These are phyloP conservation scores for Boletus fagicola DNA, from an alignment of 768 basidiomycete species.

Conservation along the genomic window DNA sequence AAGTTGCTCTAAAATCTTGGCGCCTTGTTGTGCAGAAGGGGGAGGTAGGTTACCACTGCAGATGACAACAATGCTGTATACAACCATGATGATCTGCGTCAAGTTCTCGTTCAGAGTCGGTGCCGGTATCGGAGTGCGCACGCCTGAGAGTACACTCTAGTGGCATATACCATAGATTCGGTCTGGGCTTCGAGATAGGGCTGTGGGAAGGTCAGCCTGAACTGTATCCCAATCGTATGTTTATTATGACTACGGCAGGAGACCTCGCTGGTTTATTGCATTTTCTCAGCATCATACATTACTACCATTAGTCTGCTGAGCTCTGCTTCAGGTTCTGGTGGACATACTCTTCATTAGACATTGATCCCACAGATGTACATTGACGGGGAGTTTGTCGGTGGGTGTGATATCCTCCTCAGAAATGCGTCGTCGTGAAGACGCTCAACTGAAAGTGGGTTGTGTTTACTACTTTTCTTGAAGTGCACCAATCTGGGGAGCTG, in stretches of 20 bases:
- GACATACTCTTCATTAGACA: no score
- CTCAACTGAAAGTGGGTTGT: no score
- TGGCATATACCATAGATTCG: slow-evolving; percentile 91
- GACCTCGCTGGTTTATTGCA: not conserved
- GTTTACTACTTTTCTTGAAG: no score
- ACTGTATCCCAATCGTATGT: slow-evolving; percentile 77
- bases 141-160: slow-evolving; percentile 90
- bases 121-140: slow-evolving; percentile 85
- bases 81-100: slow-evolving; percentile 97
- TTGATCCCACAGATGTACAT: no score
- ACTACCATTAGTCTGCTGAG: slow-evolving; percentile 93
- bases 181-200: slow-evolving; percentile 96
- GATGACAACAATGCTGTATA: slow-evolving; percentile 95
- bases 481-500: no score
- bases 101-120: slow-evolving; percentile 88
- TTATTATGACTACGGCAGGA: not conserved
- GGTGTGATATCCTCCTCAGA: no score
- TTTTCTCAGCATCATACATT: slow-evolving; percentile 71
- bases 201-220: slow-evolving; percentile 44
- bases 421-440: no score
- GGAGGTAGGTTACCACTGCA: slow-evolving; percentile 90
- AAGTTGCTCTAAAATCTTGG: slow-evolving; percentile 75
- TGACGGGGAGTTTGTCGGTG: no score
- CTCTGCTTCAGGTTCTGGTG: no score
- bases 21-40: slow-evolving; percentile 65